Evolutionary conservation across 2,329 filamentous ascomycete species (phyloP), one percentile per base, ranked within the genome.

Genomic region (Coniochaeta sp.): DNA sequence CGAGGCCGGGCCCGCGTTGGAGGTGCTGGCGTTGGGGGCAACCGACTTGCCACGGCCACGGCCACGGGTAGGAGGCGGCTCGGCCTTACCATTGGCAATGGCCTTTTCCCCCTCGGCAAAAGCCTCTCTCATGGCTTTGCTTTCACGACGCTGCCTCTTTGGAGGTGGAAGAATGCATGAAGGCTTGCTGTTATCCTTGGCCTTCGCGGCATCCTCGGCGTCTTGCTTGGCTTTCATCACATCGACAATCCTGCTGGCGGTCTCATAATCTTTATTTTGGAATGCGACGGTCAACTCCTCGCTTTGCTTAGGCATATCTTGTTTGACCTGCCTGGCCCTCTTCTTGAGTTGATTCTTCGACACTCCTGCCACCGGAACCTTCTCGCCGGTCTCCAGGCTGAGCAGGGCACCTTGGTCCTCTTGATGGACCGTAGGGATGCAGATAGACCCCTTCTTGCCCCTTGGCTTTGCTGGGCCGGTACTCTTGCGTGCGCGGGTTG

Each of bases 341-440:
- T 56, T 56, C 54, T 56, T 56, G n/a, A 19, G 54, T 17, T 56
- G 54, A 24, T 56, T 56, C 54, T 56, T 56, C n/a, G 54, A 56
- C 28, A 38, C 4, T 8, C 54, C 54, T 22, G 30, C 19, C 1
- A 56, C 17, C 3, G 54, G 34, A 2, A 56, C 54, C 32, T 56
- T 6, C 30, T 14, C 54, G 17, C 54, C 54, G n/a, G 54, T 34
- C 12, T 14, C 34, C 9, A 56, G 22, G n/a, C 19, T 56, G 30
- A 56, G 12, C 8, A 38, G 38, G 54, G n/a, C 54, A 9, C 54
- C 54, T 17, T 34, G 36, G 1, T 34, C 30, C 19, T 19, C 30
- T 6, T 56, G 54, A 3, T 22, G 19, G 32, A 56, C n/a, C 3
- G 17, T 17, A n/a, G 54, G 54, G 17, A 56, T 34, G 30, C 54